These are phyloP conservation scores for Chytriomyces sp. DNA, from an alignment of 192 early-diverging fungal genomes.

Conservation along the genomic window DNA sequence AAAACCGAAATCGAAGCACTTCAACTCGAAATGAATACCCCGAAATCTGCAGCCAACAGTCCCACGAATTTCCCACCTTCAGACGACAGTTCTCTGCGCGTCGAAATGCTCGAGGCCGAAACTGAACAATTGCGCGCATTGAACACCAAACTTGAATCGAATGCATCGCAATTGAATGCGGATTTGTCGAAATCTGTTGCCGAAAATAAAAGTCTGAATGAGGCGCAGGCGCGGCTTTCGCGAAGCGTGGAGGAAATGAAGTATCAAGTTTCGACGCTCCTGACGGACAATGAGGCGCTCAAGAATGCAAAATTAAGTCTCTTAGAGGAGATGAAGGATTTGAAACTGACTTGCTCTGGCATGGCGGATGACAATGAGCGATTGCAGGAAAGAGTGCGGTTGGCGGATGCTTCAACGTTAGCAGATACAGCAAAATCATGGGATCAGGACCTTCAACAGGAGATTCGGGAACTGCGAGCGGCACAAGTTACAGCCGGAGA, in stretches of 20 bases:
- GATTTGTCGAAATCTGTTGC: too few relatives aligned
- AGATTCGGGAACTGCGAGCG: too few relatives aligned
- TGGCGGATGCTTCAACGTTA: background rate
- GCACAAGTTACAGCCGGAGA: background rate
- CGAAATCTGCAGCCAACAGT: background rate
- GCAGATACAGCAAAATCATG: background rate
- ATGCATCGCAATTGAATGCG: too few relatives aligned
- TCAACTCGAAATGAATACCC: background rate
- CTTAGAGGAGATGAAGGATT: background rate
- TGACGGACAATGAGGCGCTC: background rate
- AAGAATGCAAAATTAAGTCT: background rate
- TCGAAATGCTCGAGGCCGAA: constrained; percentile 1
- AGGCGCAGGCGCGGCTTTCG: background rate
- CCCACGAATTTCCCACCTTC: background rate
- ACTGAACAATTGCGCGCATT: background rate
- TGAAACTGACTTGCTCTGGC: background rate
- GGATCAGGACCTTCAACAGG: background rate
- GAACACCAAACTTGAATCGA: background rate
- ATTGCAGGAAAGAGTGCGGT: background rate
- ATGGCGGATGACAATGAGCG: background rate
- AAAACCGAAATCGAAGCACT: constrained; percentile 4
- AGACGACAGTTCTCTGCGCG: background rate
- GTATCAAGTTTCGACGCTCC: background rate
- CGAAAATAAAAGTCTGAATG: background rate
- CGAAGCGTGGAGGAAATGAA: background rate